These are phyloP conservation scores for Sinapis alba DNA, from an alignment of 441 rosid genomes.

Conservation along the genomic window DNA sequence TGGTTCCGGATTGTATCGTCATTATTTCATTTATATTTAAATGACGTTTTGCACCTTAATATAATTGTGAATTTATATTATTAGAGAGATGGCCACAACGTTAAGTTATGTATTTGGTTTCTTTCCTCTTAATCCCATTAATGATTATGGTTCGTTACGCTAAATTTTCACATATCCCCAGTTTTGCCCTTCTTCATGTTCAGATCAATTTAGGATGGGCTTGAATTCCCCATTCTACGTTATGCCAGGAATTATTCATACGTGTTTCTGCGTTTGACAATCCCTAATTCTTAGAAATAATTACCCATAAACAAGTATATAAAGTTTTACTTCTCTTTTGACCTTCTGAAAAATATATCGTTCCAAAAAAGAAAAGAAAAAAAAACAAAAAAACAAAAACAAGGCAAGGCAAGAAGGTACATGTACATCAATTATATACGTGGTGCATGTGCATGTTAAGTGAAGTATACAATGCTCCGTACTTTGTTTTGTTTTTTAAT, in stretches of 20 bases:
- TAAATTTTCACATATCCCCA: constrained; percentile 43
- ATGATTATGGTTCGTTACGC: constrained; percentile 41
- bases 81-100: constrained; percentile 37
- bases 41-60: constrained; percentile 5
- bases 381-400: background rate
- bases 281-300: background rate
- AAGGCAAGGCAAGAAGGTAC: background rate
- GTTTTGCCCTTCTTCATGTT: constrained; percentile 17
- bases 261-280: constrained; percentile 4
- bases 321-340: background rate
- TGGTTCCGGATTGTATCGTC: constrained; percentile 10
- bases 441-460: constrained; percentile 36
- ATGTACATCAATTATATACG: constrained; percentile 18
- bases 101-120: constrained; percentile 33
- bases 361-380: too few relatives aligned
- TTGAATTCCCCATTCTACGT: constrained; percentile 5
- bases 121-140: constrained; percentile 28
- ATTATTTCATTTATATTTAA: constrained; percentile 3
- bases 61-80: constrained; percentile 9
- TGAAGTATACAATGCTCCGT: constrained; percentile 14
- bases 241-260: background rate
- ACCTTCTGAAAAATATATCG: background rate
- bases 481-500: background rate
- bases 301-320: background rate
- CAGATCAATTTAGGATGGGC: background rate